A percentile compares a stretch with the other conserved stretches of the same genome.
Conservation (phyloP, 2,329 filamentous ascomycete genomes). For the Fusarium multiceps region DNA sequence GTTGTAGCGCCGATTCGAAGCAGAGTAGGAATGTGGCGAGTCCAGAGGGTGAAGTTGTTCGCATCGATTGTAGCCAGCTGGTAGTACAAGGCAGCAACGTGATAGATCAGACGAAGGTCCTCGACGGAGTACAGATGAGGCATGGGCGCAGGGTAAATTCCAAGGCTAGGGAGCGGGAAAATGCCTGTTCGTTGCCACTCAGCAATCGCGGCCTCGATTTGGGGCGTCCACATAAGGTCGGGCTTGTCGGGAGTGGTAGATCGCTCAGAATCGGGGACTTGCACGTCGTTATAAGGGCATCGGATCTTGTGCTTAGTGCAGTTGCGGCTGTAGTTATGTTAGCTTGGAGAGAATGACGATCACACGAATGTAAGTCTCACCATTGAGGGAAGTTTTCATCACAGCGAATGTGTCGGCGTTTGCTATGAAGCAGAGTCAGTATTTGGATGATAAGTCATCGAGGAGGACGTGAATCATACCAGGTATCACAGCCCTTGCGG, state of each 20-base stretch:
- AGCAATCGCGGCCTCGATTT: slow-evolving; percentile 83
- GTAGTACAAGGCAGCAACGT: slow-evolving; percentile 86
- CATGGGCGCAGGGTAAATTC: slow-evolving; percentile 78
- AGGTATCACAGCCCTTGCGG: slow-evolving; percentile 97
- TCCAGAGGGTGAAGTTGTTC: slow-evolving; percentile 91
- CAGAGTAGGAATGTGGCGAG: slow-evolving; percentile 82
- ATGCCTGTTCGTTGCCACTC: slow-evolving; percentile 85
- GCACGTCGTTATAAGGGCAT: slow-evolving; percentile 95
- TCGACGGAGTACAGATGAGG: slow-evolving; percentile 79
- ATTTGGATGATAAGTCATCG: neutral
- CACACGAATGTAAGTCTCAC: slow-evolving; percentile 61
- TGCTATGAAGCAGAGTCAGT: slow-evolving; percentile 59
- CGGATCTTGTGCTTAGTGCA: slow-evolving; percentile 99
- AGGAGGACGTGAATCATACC: slow-evolving; percentile 58
- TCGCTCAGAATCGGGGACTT: slow-evolving; percentile 70
- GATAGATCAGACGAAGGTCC: slow-evolving; percentile 89
- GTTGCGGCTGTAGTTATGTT: slow-evolving; percentile 76
- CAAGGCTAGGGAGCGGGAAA: slow-evolving; percentile 86
- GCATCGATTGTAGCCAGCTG: slow-evolving; percentile 82
- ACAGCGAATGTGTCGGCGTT: slow-evolving; percentile 95
- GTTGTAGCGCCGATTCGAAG: slow-evolving; percentile 84
- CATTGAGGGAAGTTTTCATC: slow-evolving; percentile 99
- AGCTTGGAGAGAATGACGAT: neutral
- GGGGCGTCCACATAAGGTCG: slow-evolving; percentile 85
- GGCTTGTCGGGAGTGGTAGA: slow-evolving; percentile 71